phyloP scores from a whole-genome alignment of 2,329 filamentous ascomycete genomes.

The Huntiella moniliformis region DNA sequence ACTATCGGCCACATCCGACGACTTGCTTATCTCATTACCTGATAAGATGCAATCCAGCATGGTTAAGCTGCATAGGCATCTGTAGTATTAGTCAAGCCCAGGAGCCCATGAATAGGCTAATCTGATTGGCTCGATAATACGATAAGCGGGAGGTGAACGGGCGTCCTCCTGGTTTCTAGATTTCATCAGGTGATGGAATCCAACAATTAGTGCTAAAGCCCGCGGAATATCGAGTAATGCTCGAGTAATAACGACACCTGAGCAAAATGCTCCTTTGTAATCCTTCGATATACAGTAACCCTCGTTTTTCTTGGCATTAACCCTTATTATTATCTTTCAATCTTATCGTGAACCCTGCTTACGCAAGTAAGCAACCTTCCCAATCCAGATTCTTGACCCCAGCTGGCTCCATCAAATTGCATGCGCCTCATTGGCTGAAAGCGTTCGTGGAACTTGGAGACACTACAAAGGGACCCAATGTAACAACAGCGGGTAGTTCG shows the following conservation, averaged over 20 bases:
- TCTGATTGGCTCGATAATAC: background rate
- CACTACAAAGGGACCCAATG: too few species aligned
- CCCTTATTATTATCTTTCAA: too few species aligned
- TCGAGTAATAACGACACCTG: constrained; percentile 5
- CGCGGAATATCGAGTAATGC: constrained; percentile 4
- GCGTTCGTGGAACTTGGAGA: background rate
- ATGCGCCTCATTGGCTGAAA: background rate
- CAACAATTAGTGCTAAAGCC: constrained; percentile 2
- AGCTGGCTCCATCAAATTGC: background rate
- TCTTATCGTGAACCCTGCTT: too few species aligned
- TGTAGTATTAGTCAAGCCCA: too few species aligned
- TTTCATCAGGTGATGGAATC: constrained; percentile 10
- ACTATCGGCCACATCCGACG: constrained; percentile 8
- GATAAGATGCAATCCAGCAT: background rate
- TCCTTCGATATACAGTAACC: too few species aligned
- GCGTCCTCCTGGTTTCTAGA: background rate
- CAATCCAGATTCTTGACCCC: too few species aligned
- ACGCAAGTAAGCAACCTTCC: too few species aligned
- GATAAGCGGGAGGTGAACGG: background rate
- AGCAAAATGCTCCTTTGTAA: too few species aligned
- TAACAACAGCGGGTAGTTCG: too few species aligned
- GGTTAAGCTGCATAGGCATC: background rate
- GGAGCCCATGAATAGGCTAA: background rate
- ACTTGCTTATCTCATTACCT: too few species aligned
- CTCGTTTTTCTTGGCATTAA: too few species aligned